Percentiles rank a stretch among this genome's conserved stretches.
Evolutionary conservation across 257 asterid genomes (phyloP).

Genomic region (Primulina tabacum): DNA sequence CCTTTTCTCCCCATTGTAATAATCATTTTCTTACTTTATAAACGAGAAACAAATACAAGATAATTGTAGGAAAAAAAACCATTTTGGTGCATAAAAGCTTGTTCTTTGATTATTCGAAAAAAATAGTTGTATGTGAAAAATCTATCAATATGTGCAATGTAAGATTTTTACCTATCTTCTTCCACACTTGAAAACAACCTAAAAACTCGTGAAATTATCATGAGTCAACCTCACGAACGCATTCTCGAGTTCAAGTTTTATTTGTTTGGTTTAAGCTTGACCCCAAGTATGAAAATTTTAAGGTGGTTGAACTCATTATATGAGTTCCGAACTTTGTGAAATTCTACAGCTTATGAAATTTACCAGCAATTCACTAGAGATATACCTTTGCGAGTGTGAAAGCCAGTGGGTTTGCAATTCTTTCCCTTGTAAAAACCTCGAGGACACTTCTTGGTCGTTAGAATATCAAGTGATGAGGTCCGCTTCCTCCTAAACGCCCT

Average conservation of each 20-base stretch:
- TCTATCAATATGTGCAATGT: not conserved
- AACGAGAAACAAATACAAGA: not conserved
- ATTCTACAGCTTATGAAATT: not conserved
- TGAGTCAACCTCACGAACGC: not conserved
- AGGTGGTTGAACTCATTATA: not conserved
- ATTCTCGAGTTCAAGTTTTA: not conserved
- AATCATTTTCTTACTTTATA: not conserved
- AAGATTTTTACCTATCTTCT: not conserved
- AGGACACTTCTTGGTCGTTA: slow-evolving; percentile 65
- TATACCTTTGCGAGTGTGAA: slow-evolving; percentile 88
- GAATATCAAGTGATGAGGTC: slow-evolving; percentile 70
- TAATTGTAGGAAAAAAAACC: not conserved
- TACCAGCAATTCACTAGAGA: not conserved
- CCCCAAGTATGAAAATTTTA: not conserved
- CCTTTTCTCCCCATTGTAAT: not conserved
- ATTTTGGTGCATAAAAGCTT: too few species aligned
- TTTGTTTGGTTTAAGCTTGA: not conserved
- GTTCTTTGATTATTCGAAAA: not conserved
- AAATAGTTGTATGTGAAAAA: not conserved
- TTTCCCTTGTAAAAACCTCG: slow-evolving; percentile 80
- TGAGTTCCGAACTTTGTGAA: not conserved
- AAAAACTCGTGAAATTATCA: not conserved
- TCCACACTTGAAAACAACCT: not conserved
- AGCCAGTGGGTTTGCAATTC: slow-evolving; percentile 88
- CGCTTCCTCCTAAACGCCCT: slow-evolving; percentile 75